Conservation (phyloP, 225 moss, liverwort and hornwort species). For the Bryum argenteum region DNA sequence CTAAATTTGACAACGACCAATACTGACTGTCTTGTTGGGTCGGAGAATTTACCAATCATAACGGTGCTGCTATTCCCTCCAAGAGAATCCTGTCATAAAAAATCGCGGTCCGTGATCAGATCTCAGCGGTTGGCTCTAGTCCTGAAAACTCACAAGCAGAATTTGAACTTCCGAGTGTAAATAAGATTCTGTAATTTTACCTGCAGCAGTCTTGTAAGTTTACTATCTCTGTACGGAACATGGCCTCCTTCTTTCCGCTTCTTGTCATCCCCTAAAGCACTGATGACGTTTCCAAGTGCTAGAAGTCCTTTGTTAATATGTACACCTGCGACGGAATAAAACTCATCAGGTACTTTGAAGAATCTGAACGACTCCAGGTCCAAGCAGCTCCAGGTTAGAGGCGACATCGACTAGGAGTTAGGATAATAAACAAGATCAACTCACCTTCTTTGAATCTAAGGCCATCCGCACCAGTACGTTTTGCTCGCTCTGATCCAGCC, state of each 20-base stretch:
- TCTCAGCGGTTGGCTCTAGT: accelerated
- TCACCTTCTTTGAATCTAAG: slow-evolving; percentile 81
- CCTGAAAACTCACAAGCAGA: not conserved
- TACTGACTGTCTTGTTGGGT: not conserved
- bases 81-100: slow-evolving; percentile 77
- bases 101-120: slow-evolving; percentile 5
- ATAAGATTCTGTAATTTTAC: slow-evolving; percentile 14
- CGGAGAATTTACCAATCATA: slow-evolving; percentile 74
- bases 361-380: not conserved
- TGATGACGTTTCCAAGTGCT: slow-evolving; percentile 87
- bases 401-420: not conserved
- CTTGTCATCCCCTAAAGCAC: slow-evolving; percentile 85
- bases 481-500: slow-evolving; percentile 91
- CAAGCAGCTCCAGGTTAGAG: not conserved
- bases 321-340: slow-evolving; percentile 60
- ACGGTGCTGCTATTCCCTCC: slow-evolving; percentile 98
- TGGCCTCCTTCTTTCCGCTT: slow-evolving; percentile 90
- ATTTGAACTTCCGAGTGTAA: not conserved
- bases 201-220: slow-evolving; percentile 90
- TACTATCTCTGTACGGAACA: slow-evolving; percentile 90
- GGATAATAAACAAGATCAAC: not conserved
- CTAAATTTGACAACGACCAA: not conserved
- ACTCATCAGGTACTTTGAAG: not conserved
- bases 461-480: slow-evolving; percentile 66
- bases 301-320: slow-evolving; percentile 89